Percentiles rank a stretch among this genome's conserved stretches.
Evolutionary conservation across 257 asterid genomes (phyloP).

Genomic region (Craterostigma plantagineum): DNA sequence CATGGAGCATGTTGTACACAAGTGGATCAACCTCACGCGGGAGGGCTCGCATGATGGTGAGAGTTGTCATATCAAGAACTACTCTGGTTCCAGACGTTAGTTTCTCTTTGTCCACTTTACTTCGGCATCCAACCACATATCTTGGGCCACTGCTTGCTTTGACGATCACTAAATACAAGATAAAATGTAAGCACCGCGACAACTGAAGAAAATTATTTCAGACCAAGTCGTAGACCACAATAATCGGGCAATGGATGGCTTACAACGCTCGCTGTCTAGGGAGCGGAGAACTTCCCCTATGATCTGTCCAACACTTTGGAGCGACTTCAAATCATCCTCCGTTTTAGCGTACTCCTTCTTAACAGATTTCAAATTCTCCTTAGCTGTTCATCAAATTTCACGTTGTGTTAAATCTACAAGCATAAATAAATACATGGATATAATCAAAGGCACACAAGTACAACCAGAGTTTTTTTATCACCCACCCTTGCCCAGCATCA

Average conservation of each 20-base stretch:
- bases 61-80: slow-evolving; percentile 95
- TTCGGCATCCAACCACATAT: slow-evolving; percentile 96
- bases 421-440: too few relatives aligned
- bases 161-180: slow-evolving; percentile 45
- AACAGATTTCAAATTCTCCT: slow-evolving; percentile 53
- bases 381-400: slow-evolving; percentile 20
- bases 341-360: slow-evolving; percentile 88
- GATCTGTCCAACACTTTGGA: slow-evolving; percentile 97
- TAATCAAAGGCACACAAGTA: too few relatives aligned
- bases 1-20: slow-evolving; percentile 95
- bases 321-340: slow-evolving; percentile 91
- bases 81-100: slow-evolving; percentile 90
- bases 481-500: too few relatives aligned
- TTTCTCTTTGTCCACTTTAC: slow-evolving; percentile 90
- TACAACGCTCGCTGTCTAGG: slow-evolving; percentile 88
- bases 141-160: slow-evolving; percentile 97
- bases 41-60: slow-evolving; percentile 93
- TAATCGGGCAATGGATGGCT: slow-evolving; percentile 5
- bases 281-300: slow-evolving; percentile 97
- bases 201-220: neutral
- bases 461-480: too few relatives aligned
- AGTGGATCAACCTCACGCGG: slow-evolving; percentile 97
- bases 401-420: slow-evolving; percentile 9
- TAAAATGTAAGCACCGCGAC: neutral
- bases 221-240: neutral